phyloP scores from a whole-genome alignment of 257 asterid genomes.

The Solanum medicagineum region DNA sequence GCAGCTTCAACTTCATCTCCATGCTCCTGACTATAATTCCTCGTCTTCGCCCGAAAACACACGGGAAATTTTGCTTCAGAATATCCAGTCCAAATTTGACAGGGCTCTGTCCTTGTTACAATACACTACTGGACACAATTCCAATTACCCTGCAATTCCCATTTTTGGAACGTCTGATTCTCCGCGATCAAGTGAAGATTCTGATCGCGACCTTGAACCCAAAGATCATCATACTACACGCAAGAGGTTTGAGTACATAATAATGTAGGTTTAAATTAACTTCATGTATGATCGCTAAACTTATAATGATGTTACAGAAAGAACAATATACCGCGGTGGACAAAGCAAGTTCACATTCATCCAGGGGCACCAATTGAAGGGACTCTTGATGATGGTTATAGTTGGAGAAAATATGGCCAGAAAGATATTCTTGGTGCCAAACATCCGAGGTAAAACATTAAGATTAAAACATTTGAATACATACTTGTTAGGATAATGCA shows the following conservation, averaged over 20 bases:
- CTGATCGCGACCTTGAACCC: slow-evolving; percentile 30
- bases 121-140: not conserved
- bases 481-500: no score
- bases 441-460: slow-evolving; percentile 48
- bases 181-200: slow-evolving; percentile 40
- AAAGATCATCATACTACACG: slow-evolving; percentile 32
- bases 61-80: slow-evolving; percentile 37
- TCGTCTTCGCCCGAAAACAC: slow-evolving; percentile 22
- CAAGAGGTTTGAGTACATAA: slow-evolving; percentile 25
- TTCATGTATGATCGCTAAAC: not conserved
- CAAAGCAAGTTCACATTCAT: slow-evolving; percentile 32
- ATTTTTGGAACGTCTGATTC: slow-evolving; percentile 18
- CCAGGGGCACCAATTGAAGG: slow-evolving; percentile 44
- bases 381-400: slow-evolving; percentile 52
- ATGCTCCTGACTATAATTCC: slow-evolving; percentile 3
- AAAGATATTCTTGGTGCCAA: slow-evolving; percentile 82
- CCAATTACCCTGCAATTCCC: not conserved
- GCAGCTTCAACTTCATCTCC: slow-evolving; percentile 49
- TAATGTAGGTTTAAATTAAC: not conserved
- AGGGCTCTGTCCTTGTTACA: slow-evolving; percentile 37
- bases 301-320: slow-evolving; percentile 9
- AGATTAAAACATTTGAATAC: not conserved
- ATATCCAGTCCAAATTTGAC: slow-evolving; percentile 38
- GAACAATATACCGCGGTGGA: slow-evolving; percentile 34
- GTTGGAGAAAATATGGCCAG: slow-evolving; percentile 88